Evolutionary conservation across 1,284 basidiomycete species (phyloP).

Genomic region (Ustilago bromivora): DNA sequence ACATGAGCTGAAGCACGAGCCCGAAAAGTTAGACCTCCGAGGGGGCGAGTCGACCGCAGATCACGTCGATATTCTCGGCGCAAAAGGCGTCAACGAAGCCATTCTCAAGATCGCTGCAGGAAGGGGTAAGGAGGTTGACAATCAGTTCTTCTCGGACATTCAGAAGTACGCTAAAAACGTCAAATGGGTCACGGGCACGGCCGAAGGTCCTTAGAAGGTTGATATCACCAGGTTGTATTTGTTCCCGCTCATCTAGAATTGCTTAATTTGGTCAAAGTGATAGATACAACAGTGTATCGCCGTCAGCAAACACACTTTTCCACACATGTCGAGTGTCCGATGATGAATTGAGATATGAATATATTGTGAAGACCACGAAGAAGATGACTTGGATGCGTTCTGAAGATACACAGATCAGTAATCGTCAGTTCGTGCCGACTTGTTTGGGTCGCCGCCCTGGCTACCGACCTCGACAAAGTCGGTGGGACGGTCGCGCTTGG

Average conservation of each 20-base stretch:
- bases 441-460: conserved; percentile 31
- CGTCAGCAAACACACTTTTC: too few relatives aligned
- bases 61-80: conserved; percentile 93
- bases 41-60: conserved; percentile 78
- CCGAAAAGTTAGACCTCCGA: conserved; percentile 79
- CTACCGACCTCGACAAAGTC: conserved; percentile 57
- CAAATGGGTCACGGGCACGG: conserved; percentile 46
- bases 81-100: conserved; percentile 87
- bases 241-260: neutral
- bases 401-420: neutral
- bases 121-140: conserved; percentile 69
- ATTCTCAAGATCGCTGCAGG: conserved; percentile 88
- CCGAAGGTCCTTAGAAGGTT: conserved; percentile 17
- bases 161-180: conserved; percentile 65
- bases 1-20: conserved; percentile 89
- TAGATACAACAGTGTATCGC: neutral
- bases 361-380: neutral
- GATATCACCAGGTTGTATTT: neutral
- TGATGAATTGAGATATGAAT: conserved; percentile 1
- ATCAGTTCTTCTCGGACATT: conserved; percentile 83
- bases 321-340: too few relatives aligned
- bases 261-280: conserved; percentile 2
- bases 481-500: conserved; percentile 52
- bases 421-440: conserved; percentile 35
- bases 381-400: neutral